Conservation (phyloP, 306 rosid genomes). For the Trichosanthes truncata region DNA sequence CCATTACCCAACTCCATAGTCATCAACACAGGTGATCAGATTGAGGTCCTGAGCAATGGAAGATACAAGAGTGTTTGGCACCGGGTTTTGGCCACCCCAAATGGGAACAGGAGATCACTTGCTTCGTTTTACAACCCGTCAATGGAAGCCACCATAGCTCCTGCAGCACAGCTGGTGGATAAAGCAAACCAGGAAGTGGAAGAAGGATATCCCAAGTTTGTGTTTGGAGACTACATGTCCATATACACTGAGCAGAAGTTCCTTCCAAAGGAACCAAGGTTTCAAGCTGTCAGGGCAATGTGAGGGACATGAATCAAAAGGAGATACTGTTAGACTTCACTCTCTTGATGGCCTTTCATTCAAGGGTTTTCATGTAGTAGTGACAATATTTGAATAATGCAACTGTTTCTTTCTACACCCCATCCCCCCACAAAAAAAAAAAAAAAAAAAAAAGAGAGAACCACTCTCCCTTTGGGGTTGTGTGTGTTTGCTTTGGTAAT, state of each 20-base stretch:
- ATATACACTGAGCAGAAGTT: constrained; percentile 84
- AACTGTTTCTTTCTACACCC: neutral
- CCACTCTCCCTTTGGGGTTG: constrained; percentile 1
- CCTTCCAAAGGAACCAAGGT: constrained; percentile 92
- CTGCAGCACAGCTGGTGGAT: constrained; percentile 55
- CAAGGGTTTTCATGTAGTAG: constrained; percentile 1
- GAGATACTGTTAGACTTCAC: neutral
- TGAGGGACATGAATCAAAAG: constrained; percentile 13
- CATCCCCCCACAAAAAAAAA: neutral
- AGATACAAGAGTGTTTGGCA: constrained; percentile 93
- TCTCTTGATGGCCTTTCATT: neutral
- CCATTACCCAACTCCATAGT: constrained; percentile 76
- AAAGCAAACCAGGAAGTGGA: constrained; percentile 36
- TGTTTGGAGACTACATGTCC: constrained; percentile 88
- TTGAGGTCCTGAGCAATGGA: constrained; percentile 93
- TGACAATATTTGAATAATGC: neutral
- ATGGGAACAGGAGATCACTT: constrained; percentile 72
- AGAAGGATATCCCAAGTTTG: constrained; percentile 63
- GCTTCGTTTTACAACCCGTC: constrained; percentile 93
- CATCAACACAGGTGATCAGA: constrained; percentile 95
- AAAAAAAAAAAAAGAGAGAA: neutral
- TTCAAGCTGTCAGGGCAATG: constrained; percentile 55
- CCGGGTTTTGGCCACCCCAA: constrained; percentile 47
- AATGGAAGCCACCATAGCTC: constrained; percentile 70
- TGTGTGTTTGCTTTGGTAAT: neutral